Evolutionary conservation across 2,329 filamentous ascomycete species (phyloP).

Genomic region (Colletotrichum lindemuthianum): DNA sequence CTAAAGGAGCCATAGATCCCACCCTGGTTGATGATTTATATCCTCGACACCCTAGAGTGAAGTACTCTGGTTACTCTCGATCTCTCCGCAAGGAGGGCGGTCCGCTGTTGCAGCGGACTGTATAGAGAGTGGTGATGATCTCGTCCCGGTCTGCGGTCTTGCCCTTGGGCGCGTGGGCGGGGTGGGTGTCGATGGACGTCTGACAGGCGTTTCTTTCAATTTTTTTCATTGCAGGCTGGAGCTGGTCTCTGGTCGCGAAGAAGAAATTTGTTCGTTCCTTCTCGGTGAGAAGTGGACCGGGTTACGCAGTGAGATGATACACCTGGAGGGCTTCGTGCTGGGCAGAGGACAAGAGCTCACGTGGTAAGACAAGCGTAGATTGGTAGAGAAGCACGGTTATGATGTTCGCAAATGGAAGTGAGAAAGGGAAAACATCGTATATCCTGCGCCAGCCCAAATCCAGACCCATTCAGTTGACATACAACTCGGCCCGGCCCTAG

Average conservation of each 20-base stretch:
- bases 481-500: slow-evolving; percentile 15
- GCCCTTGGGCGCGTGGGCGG: slow-evolving; percentile 80
- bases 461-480: slow-evolving; percentile 27
- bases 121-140: slow-evolving; percentile 96
- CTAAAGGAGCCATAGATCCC: slow-evolving; percentile 94
- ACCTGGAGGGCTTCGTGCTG: background rate
- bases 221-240: slow-evolving; percentile 65
- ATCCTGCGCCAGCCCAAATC: slow-evolving; percentile 29
- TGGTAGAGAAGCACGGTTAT: too few species aligned
- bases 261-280: slow-evolving; percentile 50
- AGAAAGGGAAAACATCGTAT: slow-evolving; percentile 4
- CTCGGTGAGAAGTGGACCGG: background rate
- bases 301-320: background rate
- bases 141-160: slow-evolving; percentile 79
- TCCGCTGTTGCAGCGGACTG: slow-evolving; percentile 51
- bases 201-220: slow-evolving; percentile 73
- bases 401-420: too few species aligned
- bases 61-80: slow-evolving; percentile 69
- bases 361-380: too few species aligned
- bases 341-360: background rate
- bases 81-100: slow-evolving; percentile 72
- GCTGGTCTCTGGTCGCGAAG: slow-evolving; percentile 59
- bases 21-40: slow-evolving; percentile 95
- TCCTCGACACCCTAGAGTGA: slow-evolving; percentile 93
- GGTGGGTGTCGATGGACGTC: slow-evolving; percentile 90